Conservation (phyloP, 1,284 basidiomycete genomes). For the Anthracocystis setariae region DNA sequence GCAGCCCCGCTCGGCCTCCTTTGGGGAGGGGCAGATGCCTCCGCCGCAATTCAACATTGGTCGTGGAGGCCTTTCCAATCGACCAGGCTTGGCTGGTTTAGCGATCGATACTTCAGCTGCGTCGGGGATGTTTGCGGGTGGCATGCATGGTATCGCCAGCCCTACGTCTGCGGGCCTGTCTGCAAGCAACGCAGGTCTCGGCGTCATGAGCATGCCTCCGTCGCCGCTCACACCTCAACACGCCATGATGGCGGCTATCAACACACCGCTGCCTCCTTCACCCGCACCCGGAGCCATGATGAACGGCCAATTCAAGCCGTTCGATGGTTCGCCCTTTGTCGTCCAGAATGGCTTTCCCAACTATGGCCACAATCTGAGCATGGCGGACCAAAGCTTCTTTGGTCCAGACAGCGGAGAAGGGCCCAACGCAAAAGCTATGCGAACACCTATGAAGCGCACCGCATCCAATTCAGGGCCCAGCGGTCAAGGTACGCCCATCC, state of each 20-base stretch:
- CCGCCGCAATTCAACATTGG: constrained; percentile 39
- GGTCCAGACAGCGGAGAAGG: constrained; percentile 30
- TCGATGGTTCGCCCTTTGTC: constrained; percentile 24
- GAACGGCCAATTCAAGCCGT: constrained; percentile 37
- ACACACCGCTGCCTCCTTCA: constrained; percentile 58
- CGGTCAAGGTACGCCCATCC: constrained; percentile 33
- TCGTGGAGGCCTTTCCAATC: constrained; percentile 8
- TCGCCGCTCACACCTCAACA: constrained; percentile 48
- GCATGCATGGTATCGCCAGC: constrained; percentile 29
- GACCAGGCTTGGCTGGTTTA: constrained; percentile 29
- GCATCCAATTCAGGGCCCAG: constrained; percentile 51
- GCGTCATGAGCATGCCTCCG: constrained; percentile 49
- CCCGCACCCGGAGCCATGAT: constrained; percentile 42
- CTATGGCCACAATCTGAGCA: constrained; percentile 15
- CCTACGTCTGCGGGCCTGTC: constrained; percentile 42
- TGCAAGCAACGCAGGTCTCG: constrained; percentile 42
- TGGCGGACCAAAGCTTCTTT: constrained; percentile 32
- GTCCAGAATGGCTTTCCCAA: constrained; percentile 28
- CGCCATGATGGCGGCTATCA: constrained; percentile 57
- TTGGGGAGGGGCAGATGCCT: constrained; percentile 48
- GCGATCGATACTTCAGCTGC: constrained; percentile 51
- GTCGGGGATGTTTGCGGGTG: constrained; percentile 26
- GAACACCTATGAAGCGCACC: constrained; percentile 56
- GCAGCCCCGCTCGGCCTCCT: constrained; percentile 44
- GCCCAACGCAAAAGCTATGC: constrained; percentile 55